phyloP scores from a whole-genome alignment of 768 basidiomycete genomes.

The Dioszegia aurantiaca region DNA sequence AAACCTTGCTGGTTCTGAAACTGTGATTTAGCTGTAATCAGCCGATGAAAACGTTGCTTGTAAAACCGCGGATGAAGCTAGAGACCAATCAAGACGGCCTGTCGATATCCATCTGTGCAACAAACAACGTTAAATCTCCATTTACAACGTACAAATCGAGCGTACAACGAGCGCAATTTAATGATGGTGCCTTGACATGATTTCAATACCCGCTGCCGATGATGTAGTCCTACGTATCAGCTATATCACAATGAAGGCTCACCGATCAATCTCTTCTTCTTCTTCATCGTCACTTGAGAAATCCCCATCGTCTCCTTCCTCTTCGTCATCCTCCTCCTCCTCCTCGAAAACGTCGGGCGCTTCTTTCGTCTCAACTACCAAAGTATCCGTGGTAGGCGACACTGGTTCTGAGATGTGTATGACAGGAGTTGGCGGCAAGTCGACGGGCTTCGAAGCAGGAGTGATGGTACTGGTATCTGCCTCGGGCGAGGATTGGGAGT shows the following conservation, averaged over 20 bases:
- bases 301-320: constrained; percentile 35
- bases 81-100: no score
- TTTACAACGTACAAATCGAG: no score
- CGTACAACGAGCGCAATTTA: constrained; percentile 1
- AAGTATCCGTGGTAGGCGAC: constrained; percentile 5
- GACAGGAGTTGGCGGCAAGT: constrained; percentile 33
- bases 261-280: constrained; percentile 24
- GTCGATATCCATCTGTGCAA: no score
- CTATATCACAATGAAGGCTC: not conserved
- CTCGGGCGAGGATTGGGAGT: constrained; percentile 1
- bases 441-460: constrained; percentile 20
- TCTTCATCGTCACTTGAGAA: constrained; percentile 33
- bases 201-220: constrained; percentile 50
- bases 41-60: no score
- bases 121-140: no score
- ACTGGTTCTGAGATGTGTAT: constrained; percentile 33
- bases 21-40: no score
- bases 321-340: constrained; percentile 34
- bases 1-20: not conserved
- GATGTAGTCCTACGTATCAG: constrained; percentile 41
- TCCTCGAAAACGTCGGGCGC: constrained; percentile 30
- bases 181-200: constrained; percentile 43
- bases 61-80: no score
- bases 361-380: not conserved
- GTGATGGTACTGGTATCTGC: constrained; percentile 17